Conservation (phyloP, 345 rosid species). For the Dipteronia dyeriana region DNA sequence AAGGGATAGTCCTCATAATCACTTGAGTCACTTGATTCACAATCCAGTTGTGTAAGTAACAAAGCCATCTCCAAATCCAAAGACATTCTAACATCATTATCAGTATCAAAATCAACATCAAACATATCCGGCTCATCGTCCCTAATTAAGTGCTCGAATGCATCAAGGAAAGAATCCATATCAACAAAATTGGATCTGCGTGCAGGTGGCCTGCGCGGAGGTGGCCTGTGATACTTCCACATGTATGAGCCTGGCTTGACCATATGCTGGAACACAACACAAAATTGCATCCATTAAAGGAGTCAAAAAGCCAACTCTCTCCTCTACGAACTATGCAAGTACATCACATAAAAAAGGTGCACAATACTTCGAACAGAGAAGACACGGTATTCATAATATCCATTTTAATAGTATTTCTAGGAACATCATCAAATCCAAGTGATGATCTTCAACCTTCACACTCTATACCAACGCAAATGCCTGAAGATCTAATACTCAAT, state of each 20-base stretch:
- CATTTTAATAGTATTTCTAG: constrained; percentile 13
- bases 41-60: constrained; percentile 48
- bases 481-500: background rate
- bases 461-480: background rate
- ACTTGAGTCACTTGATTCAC: constrained; percentile 48
- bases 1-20: constrained; percentile 46
- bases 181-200: constrained; percentile 41
- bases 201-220: constrained; percentile 56
- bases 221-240: constrained; percentile 71
- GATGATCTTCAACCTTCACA: constrained; percentile 2
- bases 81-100: constrained; percentile 47
- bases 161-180: constrained; percentile 49
- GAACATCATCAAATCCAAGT: constrained; percentile 13
- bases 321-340: constrained; percentile 21
- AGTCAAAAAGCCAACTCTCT: constrained; percentile 34
- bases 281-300: constrained; percentile 52
- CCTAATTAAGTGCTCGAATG: constrained; percentile 47
- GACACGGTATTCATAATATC: constrained; percentile 15
- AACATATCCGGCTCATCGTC: constrained; percentile 51
- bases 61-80: constrained; percentile 52
- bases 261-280: constrained; percentile 67
- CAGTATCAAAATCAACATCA: constrained; percentile 43
- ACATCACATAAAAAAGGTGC: constrained; percentile 18
- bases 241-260: constrained; percentile 81
- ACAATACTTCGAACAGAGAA: constrained; percentile 1